Percentiles rank a stretch among this genome's conserved stretches.
Conservation (phyloP, 2,329 filamentous ascomycete species). For the Amphichorda felina region DNA sequence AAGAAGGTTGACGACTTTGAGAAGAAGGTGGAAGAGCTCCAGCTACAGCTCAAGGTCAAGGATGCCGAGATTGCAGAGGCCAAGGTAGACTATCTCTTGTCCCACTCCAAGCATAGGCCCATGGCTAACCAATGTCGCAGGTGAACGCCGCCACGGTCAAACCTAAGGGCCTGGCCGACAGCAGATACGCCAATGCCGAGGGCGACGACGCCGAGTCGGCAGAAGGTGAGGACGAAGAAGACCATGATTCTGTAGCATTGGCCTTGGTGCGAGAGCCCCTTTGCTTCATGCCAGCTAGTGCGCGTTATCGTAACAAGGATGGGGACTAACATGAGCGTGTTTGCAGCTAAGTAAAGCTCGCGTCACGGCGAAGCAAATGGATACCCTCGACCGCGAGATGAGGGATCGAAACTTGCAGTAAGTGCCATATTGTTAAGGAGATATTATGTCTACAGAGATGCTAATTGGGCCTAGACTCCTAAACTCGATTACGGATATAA, state of each 20-base stretch:
- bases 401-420: conserved; percentile 38
- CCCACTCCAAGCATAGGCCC: not conserved
- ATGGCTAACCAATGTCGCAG: conserved; percentile 16
- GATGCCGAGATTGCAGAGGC: conserved; percentile 52
- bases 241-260: conserved; percentile 53
- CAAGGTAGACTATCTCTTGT: conserved; percentile 29
- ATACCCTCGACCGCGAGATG: conserved; percentile 44
- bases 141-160: conserved; percentile 29
- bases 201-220: conserved; percentile 22
- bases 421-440: too few relatives aligned
- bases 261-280: conserved; percentile 52
- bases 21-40: conserved; percentile 35
- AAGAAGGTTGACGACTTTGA: conserved; percentile 32
- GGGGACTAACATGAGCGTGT: conserved; percentile 6
- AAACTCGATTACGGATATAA: conserved; percentile 11
- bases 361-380: conserved; percentile 34
- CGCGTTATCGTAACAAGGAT: not conserved
- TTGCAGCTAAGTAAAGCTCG: conserved; percentile 32
- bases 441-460: too few relatives aligned
- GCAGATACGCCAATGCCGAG: conserved; percentile 36
- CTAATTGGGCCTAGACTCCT: conserved; percentile 11
- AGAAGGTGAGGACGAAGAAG: conserved; percentile 49
- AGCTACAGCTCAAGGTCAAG: conserved; percentile 48
- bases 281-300: conserved; percentile 6
- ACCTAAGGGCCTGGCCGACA: conserved; percentile 40